A percentile compares a stretch with the other conserved stretches of the same genome.
These are phyloP conservation scores for Trichosporon sp. DNA, from an alignment of 1,284 basidiomycete genomes.

Conservation along the genomic window DNA sequence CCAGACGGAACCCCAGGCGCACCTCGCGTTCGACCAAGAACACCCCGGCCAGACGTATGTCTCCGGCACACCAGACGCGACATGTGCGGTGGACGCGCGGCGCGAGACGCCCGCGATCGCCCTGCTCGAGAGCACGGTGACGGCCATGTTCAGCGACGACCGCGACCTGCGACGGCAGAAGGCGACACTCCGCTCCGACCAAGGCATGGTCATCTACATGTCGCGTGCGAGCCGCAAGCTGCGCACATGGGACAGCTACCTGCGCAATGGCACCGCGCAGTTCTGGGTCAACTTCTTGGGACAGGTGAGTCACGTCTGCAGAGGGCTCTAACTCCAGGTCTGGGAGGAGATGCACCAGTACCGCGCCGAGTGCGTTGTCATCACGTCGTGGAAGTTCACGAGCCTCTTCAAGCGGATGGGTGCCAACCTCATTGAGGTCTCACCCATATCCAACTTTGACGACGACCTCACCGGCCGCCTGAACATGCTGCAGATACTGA, in stretches of 20 bases:
- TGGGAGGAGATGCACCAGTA: conserved; percentile 25
- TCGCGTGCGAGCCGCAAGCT: conserved; percentile 15
- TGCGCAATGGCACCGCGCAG: conserved; percentile 5
- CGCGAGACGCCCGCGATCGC: conserved; percentile 10
- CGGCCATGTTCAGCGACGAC: conserved; percentile 9
- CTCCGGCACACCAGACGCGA: background rate
- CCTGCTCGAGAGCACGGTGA: background rate
- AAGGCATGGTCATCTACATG: conserved; percentile 17
- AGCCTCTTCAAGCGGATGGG: conserved; percentile 10
- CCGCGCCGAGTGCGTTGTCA: conserved; percentile 14
- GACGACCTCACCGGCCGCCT: background rate
- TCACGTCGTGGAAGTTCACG: conserved; percentile 6
- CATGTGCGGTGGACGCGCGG: background rate
- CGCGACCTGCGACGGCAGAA: conserved; percentile 12
- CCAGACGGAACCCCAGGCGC: background rate
- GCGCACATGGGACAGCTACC: conserved; percentile 19
- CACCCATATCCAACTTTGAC: background rate
- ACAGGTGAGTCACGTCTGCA: background rate
- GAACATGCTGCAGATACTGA: conserved; percentile 16
- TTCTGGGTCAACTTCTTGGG: conserved; percentile 19
- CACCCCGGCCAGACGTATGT: background rate
- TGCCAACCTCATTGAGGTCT: background rate
- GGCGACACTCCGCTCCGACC: background rate
- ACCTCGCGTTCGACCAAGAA: background rate
- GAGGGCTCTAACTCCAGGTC: conserved; percentile 1